Base-by-base conservation (phyloP, 2,329 filamentous ascomycete species). In the Aspergillus sojae region DNA sequence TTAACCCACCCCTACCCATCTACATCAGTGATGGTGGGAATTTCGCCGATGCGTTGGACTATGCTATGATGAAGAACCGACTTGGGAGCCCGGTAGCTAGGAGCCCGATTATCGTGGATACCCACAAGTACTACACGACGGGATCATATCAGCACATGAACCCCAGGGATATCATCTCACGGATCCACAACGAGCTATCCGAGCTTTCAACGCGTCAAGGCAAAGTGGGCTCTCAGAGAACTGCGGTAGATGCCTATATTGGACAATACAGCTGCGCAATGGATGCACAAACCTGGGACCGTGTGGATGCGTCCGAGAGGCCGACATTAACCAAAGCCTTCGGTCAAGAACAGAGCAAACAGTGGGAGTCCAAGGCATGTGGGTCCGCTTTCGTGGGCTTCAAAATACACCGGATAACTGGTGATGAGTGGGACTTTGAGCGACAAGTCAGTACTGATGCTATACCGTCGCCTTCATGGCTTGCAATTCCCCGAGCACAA, bases 331-430 rank as follows among this genome's bases (percentile, higher is more conserved):
- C 76, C 71, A 3, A 80, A 76, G 30, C 84, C 63, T 72, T 86
- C 80, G 28, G 79, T 76, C 12, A 73, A 52, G 79, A 78, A 2
- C 78, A 62, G 30, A 48, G 34, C 30, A 69, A 77, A 12, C 78
- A 78, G 50, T 88, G 82, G 73, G 81, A 84, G 61, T 69, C 80
- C n/a, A 79, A 78, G 52, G 74, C 83, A 16, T 83, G 82, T 2
- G 86, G 86, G 1, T 79, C 78, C 36, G 87, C 83, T 69, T 88
- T 88, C 75, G 88, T 86, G 30, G 54, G 58, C 9, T 61, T 80
- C 70, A 85, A 85, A 60, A 88, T 88, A 85, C 72, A 86, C 66
- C 88, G 85, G 85, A 85, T 86, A 81, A 81, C 82, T n/a, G 86
- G 85, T 14, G 85, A 85, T 14, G 85, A 86, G 72, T 88, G 86